These are phyloP conservation scores for Sherardia arvensis DNA, from an alignment of 257 asterid species.

Conservation along the genomic window DNA sequence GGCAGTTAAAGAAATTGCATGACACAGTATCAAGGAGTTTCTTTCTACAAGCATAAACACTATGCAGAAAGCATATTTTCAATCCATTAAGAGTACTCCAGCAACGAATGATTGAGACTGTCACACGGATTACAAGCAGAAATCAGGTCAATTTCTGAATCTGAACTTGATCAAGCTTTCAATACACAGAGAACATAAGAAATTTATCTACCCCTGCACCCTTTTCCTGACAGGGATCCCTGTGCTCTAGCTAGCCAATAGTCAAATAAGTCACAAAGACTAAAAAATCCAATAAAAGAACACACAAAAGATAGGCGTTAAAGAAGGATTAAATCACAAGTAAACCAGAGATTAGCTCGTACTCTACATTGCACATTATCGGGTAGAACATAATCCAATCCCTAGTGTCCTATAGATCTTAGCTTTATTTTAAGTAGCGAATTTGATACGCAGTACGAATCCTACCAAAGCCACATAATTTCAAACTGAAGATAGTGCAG, in stretches of 20 bases:
- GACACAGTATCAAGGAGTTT: neutral
- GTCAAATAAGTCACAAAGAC: neutral
- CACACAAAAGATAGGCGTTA: neutral
- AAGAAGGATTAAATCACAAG: neutral
- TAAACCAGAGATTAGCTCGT: neutral
- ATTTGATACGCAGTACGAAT: neutral
- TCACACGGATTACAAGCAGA: neutral
- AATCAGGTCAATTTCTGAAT: neutral
- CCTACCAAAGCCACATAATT: neutral
- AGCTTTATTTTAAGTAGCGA: neutral
- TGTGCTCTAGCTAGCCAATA: neutral
- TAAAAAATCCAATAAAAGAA: neutral
- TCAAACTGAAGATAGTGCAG: constrained; percentile 7
- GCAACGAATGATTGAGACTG: neutral
- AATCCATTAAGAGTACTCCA: neutral
- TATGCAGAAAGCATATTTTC: neutral
- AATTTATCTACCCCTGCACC: neutral
- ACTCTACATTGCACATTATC: neutral
- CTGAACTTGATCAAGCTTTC: neutral
- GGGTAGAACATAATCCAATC: neutral
- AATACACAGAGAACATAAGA: neutral
- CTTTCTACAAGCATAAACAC: neutral
- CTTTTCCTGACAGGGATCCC: neutral
- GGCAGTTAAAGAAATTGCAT: neutral
- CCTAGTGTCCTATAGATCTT: neutral